phyloP scores from a whole-genome alignment of 2,329 filamentous ascomycete species.

The Cytospora mali region DNA sequence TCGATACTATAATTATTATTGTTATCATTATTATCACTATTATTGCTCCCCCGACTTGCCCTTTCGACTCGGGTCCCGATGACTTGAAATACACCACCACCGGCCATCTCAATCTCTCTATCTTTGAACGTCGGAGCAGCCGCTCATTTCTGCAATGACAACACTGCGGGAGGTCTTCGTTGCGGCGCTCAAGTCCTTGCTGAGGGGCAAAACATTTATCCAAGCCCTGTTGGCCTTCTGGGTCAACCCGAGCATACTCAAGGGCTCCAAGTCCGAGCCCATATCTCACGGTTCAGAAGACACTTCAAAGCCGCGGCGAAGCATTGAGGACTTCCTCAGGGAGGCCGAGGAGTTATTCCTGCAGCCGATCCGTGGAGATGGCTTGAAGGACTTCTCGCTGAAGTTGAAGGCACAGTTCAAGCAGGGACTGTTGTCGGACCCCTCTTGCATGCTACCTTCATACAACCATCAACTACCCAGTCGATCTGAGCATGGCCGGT shows the following conservation, averaged over 20 bases:
- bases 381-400: conserved; percentile 49
- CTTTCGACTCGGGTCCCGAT: conserved; percentile 7
- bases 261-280: conserved; percentile 27
- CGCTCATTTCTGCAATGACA: conserved; percentile 60
- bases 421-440: conserved; percentile 53
- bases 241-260: conserved; percentile 46
- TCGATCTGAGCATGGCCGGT: conserved; percentile 62
- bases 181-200: conserved; percentile 59
- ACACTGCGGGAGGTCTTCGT: conserved; percentile 57
- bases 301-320: conserved; percentile 33
- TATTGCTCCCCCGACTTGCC: background rate
- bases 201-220: conserved; percentile 61
- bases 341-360: conserved; percentile 58
- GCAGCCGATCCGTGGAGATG: conserved; percentile 49
- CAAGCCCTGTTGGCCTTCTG: conserved; percentile 60
- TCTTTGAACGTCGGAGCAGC: conserved; percentile 45
- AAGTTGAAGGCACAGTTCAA: conserved; percentile 58
- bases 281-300: conserved; percentile 27
- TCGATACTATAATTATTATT: background rate
- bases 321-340: conserved; percentile 55
- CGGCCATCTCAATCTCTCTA: conserved; percentile 13
- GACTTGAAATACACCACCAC: conserved; percentile 30
- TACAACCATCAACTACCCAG: conserved; percentile 66
- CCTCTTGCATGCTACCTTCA: conserved; percentile 65
- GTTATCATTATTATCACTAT: background rate